Percentiles rank a stretch among this genome's conserved stretches.
Conservation (phyloP, 768 basidiomycete species). For the Termitomyces sp. region DNA sequence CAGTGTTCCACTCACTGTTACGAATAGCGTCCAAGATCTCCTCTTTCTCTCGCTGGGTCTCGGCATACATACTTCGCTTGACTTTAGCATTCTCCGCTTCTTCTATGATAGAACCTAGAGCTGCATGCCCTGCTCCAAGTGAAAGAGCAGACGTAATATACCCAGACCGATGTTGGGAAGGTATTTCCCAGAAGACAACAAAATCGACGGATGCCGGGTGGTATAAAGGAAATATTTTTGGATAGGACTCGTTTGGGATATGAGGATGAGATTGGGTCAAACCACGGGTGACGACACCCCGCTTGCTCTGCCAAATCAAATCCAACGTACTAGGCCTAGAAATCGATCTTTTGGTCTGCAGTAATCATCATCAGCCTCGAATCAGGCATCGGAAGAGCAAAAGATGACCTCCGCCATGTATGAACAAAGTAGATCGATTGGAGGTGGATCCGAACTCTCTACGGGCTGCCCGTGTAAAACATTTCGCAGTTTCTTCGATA, state of each 20-base stretch:
- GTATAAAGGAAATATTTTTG: conserved; percentile 74
- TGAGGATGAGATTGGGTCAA: conserved; percentile 42
- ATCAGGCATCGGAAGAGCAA: neutral
- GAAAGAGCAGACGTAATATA: conserved; percentile 51
- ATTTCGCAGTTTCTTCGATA: conserved; percentile 41
- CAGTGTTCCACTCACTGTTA: conserved; percentile 69
- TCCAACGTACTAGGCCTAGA: conserved; percentile 26
- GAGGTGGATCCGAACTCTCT: conserved; percentile 40
- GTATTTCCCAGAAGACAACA: conserved; percentile 71
- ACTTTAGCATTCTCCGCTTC: conserved; percentile 57
- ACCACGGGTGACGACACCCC: conserved; percentile 31
- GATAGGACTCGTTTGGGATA: conserved; percentile 47
- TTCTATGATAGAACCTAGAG: conserved; percentile 56
- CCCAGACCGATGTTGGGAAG: conserved; percentile 54
- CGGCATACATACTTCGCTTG: conserved; percentile 86
- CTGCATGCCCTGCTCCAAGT: conserved; percentile 66
- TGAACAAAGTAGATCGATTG: conserved; percentile 45
- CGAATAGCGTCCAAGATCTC: conserved; percentile 65
- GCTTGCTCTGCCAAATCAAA: conserved; percentile 49
- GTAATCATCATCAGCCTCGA: conserved; percentile 9
- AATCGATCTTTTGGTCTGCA: conserved; percentile 15
- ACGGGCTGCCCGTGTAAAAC: conserved; percentile 45
- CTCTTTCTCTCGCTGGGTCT: conserved; percentile 71
- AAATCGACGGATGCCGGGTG: conserved; percentile 70
- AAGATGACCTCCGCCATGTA: conserved; percentile 40